Evolutionary conservation across 1,284 basidiomycete genomes (phyloP).

Genomic region (Neotropicomus parvogracilis): DNA sequence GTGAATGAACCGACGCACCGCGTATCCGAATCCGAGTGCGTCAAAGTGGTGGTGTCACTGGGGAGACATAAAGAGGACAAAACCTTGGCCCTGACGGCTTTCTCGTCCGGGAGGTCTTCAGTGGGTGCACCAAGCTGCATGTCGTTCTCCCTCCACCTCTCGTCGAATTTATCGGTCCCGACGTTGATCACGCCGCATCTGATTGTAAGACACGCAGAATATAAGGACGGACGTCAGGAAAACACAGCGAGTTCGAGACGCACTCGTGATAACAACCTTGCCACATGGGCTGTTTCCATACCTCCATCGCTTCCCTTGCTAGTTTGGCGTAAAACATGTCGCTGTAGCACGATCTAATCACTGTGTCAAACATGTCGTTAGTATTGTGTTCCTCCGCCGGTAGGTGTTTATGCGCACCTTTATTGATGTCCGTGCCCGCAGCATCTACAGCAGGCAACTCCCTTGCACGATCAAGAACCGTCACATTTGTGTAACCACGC

Average conservation of each 20-base stretch:
- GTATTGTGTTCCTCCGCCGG: background rate
- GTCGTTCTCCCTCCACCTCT: conserved; percentile 58
- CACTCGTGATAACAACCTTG: conserved; percentile 79
- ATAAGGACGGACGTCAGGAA: no score
- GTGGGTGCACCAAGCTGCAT: conserved; percentile 48
- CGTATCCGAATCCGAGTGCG: conserved; percentile 11
- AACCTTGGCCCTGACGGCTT: conserved; percentile 26
- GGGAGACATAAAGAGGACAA: conserved; percentile 21
- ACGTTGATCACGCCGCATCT: conserved; percentile 30
- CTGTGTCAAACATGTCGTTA: conserved; percentile 34
- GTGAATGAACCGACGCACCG: conserved; percentile 32
- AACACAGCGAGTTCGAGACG: conserved; percentile 26
- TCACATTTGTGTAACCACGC: conserved; percentile 66
- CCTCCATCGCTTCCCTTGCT: conserved; percentile 66
- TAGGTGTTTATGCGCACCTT: conserved; percentile 45
- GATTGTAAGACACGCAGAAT: background rate
- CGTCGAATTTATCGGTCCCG: conserved; percentile 16
- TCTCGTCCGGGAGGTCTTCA: conserved; percentile 36
- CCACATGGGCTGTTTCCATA: conserved; percentile 71
- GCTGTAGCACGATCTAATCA: conserved; percentile 68
- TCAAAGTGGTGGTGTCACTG: background rate
- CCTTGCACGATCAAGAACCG: conserved; percentile 66
- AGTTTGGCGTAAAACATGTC: conserved; percentile 69
- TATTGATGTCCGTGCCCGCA: conserved; percentile 83
- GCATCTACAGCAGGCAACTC: conserved; percentile 73